Base-by-base conservation (phyloP, 768 basidiomycete species). In the Lactifluus echinatus region DNA sequence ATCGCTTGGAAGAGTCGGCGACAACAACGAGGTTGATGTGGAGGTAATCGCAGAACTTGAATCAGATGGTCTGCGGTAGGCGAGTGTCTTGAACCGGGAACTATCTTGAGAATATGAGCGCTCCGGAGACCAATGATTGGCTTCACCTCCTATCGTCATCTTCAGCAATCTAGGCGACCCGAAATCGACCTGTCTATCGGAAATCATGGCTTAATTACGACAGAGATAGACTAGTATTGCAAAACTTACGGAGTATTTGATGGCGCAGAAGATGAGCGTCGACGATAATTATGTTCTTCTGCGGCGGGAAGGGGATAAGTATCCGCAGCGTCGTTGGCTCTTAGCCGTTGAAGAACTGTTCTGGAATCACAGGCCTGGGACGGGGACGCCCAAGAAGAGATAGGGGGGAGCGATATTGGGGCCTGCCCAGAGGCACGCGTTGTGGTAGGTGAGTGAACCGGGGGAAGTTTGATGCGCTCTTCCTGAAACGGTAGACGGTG, bases 401-500 rank as follows among this genome's bases (percentile, higher is more conserved):
- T 86, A 0, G 85, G 83, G 1, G 84, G 85, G 3, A 87, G 66
- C 1, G 83, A 79, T 59, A 83, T 83, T 2, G 73, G 70, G 1
- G 75, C 68, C 15, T 69, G 69, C 26, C 64, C 69, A 15, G 69
- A 61, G 40, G 65, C 65, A 46, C 60, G 66, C 1, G 67, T 61
- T 1, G 65, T 63, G 4, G 62, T 64, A 14, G 73, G 72, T 19
- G 74, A 66, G 15, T 73, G 74, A 43, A 77, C 71, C 21, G 76
- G 76, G 15, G 76, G 73, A 19, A 77, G 63, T 34, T 66, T 69
- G 53, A 76, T 74, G 31, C 68, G 67, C 44, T 75, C 74, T 28
- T 70, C 68, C 42, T 19, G 70, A 59, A 62, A n/a, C 21, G 39
- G 60, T 17, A 36, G 21, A 6, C 39, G 55, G 14, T 47, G 55